These are phyloP conservation scores for Dryas alaskensis DNA, from an alignment of 306 rosid genomes.

Conservation along the genomic window DNA sequence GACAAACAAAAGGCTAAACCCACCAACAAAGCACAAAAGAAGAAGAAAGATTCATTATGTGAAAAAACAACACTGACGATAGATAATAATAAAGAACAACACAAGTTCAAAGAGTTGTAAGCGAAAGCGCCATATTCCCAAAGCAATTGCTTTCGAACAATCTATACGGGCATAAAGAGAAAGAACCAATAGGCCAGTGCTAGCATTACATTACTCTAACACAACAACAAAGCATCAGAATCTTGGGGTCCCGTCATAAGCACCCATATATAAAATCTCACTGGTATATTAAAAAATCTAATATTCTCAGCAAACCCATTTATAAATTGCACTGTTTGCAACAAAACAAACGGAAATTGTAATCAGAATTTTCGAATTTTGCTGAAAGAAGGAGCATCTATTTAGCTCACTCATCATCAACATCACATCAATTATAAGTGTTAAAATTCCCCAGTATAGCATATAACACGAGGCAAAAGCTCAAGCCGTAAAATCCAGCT, in stretches of 20 bases:
- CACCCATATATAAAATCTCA: constrained; percentile 39
- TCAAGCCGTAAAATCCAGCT: constrained; percentile 5
- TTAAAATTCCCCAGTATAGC: constrained; percentile 36
- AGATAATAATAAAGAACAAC: constrained; percentile 31
- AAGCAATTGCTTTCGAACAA: constrained; percentile 36
- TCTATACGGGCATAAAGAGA: constrained; percentile 51
- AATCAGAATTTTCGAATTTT: constrained; percentile 38
- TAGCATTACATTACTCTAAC: constrained; percentile 37
- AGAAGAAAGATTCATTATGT: constrained; percentile 54
- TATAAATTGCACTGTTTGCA: constrained; percentile 27
- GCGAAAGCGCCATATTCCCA: constrained; percentile 50
- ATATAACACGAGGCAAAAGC: constrained; percentile 23
- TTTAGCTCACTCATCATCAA: constrained; percentile 40
- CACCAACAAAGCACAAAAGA: constrained; percentile 36
- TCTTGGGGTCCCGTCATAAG: constrained; percentile 59
- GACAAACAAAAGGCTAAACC: constrained; percentile 35
- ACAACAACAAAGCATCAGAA: constrained; percentile 69
- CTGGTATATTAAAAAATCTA: constrained; percentile 25
- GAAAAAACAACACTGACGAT: constrained; percentile 65
- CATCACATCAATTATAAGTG: constrained; percentile 45
- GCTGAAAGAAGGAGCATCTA: constrained; percentile 47
- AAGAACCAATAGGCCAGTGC: constrained; percentile 36
- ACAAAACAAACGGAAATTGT: constrained; percentile 36
- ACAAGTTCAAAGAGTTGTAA: constrained; percentile 29
- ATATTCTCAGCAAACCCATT: constrained; percentile 25